A percentile compares a stretch with the other conserved stretches of the same genome.
phyloP scores from a whole-genome alignment of 176 grass and related monocot species.

The Areca catechu region DNA sequence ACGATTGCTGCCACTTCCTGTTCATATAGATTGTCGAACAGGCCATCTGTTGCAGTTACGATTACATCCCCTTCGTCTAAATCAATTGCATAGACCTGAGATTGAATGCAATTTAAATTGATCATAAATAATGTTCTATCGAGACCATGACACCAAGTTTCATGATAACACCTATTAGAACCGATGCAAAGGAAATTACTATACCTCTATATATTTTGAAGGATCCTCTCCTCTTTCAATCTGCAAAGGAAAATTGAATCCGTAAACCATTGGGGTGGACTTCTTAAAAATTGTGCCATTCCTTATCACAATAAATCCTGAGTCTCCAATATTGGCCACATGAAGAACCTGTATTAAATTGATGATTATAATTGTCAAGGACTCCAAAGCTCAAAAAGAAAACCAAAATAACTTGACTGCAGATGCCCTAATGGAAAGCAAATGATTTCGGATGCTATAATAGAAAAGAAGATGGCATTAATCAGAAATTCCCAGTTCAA shows the following conservation, averaged over 20 bases:
- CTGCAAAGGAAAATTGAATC: constrained; percentile 97
- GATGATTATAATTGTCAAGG: background rate
- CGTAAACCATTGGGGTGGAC: constrained; percentile 86
- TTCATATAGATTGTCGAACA: constrained; percentile 85
- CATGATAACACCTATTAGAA: no score
- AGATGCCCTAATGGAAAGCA: no score
- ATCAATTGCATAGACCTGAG: constrained; percentile 59
- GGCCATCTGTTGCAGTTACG: constrained; percentile 76
- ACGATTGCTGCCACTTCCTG: constrained; percentile 55
- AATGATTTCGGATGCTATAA: no score
- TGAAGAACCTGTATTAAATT: constrained; percentile 50
- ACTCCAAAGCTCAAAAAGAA: no score
- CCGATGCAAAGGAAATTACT: background rate
- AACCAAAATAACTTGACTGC: no score
- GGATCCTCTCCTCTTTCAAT: constrained; percentile 93
- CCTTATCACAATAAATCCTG: constrained; percentile 86
- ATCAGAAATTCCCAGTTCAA: no score
- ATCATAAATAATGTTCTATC: background rate
- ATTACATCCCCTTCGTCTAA: constrained; percentile 67
- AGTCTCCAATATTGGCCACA: constrained; percentile 86
- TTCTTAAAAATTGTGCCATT: constrained; percentile 56
- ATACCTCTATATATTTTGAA: constrained; percentile 67
- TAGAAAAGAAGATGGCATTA: no score
- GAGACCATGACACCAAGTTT: no score
- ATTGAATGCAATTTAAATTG: background rate